Base-by-base conservation (phyloP, 495 filamentous ascomycete genomes). In the Corynascus novoguineensis region DNA sequence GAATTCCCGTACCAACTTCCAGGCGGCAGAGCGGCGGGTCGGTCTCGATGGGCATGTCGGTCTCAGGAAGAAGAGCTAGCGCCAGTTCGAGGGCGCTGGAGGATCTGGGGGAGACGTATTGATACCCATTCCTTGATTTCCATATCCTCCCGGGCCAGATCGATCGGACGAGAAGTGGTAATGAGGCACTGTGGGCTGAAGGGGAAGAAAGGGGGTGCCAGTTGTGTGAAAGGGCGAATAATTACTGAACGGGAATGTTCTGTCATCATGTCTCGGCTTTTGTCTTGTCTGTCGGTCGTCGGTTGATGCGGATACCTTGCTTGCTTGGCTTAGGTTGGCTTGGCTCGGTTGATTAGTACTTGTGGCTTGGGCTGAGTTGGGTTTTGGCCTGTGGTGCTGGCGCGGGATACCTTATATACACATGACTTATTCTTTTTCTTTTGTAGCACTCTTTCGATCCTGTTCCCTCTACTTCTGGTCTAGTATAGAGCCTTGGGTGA, bases 51-150 rank as follows among this genome's bases (percentile, higher is more conserved):
- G n/a, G n/a, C n/a, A n/a, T 57, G 67, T 50, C 55, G 32, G 71
- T 42, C 0, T 4, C 34, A 70, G 75, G 47, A 11, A 64, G 75
- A 40, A 66, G 78, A 63, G 68, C 64, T 24, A 78, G 70, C 7
- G 34, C 60, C 4, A 60, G 61, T 32, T 15, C 9, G 32, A 5
- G 21, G 49, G 73, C 71, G 55, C 52, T 78, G 50, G 74, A 68
- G 53, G 76, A 78, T 48, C 65, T 78, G 24, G 76, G 76, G 17
- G 76, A 78, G 68, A 78, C 75, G 4, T 78, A 78, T 52, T 78
- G 48, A 71, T 40, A n/a, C n/a, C n/a, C n/a, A n/a, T 37, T 51
- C 24, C 34, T 49, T 24, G 15, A 25, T 17, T 50, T 22, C 34
- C 29, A 5, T 31, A 10, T 10, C 29, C 10, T 5, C 29, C 29